These are phyloP conservation scores for Cylindrodendrum hubeiense DNA, from an alignment of 2,329 filamentous ascomycete genomes.

Conservation along the genomic window DNA sequence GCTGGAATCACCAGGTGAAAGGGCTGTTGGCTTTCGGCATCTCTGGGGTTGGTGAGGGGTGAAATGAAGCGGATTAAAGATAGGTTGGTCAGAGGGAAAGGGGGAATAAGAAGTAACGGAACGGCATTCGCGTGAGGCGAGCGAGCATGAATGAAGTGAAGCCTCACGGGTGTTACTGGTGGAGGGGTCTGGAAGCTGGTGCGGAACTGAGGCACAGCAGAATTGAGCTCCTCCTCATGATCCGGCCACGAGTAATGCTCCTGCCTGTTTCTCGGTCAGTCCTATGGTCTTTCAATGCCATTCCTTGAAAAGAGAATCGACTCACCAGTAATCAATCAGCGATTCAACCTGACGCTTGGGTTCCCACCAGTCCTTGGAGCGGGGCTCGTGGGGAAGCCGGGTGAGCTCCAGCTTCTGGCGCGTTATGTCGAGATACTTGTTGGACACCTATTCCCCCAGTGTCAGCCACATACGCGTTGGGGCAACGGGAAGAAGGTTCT, in stretches of 20 bases:
- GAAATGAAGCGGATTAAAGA: constrained; percentile 68
- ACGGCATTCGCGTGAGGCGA: constrained; percentile 67
- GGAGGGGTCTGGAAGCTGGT: constrained; percentile 62
- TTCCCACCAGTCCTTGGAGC: constrained; percentile 66
- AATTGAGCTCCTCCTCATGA: constrained; percentile 70
- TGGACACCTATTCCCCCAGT: constrained; percentile 65
- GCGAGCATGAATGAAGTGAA: constrained; percentile 75
- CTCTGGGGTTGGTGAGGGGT: constrained; percentile 65
- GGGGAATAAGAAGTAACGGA: constrained; percentile 74
- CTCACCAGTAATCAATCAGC: constrained; percentile 74
- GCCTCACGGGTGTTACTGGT: constrained; percentile 59
- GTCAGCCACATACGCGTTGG: constrained; percentile 42
- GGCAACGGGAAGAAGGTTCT: background rate
- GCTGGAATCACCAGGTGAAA: constrained; percentile 77
- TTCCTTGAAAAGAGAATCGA: constrained; percentile 4
- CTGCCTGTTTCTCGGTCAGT: constrained; percentile 60
- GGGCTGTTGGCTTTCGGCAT: constrained; percentile 58
- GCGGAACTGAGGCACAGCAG: constrained; percentile 72
- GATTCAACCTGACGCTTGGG: constrained; percentile 73
- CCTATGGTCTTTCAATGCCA: background rate
- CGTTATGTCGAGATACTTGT: constrained; percentile 75
- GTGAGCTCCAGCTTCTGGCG: constrained; percentile 76
- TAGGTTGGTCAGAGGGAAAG: constrained; percentile 75
- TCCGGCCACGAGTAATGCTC: constrained; percentile 75
- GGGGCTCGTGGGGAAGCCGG: constrained; percentile 71